Percentiles rank a stretch among this genome's conserved stretches.
phyloP scores from a whole-genome alignment of 2,329 filamentous ascomycete genomes.

The Allantophomopsis cytisporea region DNA sequence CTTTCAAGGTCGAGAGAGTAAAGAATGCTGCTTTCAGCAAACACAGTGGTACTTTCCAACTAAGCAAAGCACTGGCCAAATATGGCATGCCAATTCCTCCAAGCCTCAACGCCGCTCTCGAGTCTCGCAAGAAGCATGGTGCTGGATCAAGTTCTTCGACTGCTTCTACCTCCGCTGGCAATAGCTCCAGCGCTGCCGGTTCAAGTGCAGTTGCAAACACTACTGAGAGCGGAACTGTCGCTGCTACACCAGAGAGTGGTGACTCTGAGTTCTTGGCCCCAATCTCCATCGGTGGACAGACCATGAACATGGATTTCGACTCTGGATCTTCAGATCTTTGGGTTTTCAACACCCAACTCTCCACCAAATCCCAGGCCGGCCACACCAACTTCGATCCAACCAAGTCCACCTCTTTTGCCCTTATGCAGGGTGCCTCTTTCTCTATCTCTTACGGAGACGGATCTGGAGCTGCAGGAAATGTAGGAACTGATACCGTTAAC shows the following conservation, averaged over 20 bases:
- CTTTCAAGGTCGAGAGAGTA: slow-evolving; percentile 18
- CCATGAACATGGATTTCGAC: slow-evolving; percentile 2
- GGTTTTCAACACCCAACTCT: slow-evolving; percentile 20
- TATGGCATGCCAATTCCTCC: slow-evolving; percentile 40
- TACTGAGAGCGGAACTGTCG: slow-evolving; percentile 1
- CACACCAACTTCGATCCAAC: slow-evolving; percentile 17
- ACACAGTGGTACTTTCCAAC: slow-evolving; percentile 34
- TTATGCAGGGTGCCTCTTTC: slow-evolving; percentile 16
- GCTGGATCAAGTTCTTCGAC: not conserved
- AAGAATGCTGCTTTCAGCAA: slow-evolving; percentile 32
- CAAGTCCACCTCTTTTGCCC: slow-evolving; percentile 15
- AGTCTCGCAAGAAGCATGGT: slow-evolving; percentile 8
- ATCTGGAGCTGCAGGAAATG: slow-evolving; percentile 19
- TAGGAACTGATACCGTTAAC: slow-evolving; percentile 20
- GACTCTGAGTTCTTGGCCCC: slow-evolving; percentile 1
- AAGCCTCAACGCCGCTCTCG: slow-evolving; percentile 24
- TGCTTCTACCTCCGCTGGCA: slow-evolving; percentile 4
- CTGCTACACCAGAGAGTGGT: slow-evolving; percentile 1
- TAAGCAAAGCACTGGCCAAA: slow-evolving; percentile 56
- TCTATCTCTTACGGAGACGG: slow-evolving; percentile 23
- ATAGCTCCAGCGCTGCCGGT: slow-evolving; percentile 19
- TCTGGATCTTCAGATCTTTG: slow-evolving; percentile 8
- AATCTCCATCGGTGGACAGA: slow-evolving; percentile 2
- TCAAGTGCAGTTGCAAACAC: slow-evolving; percentile 23
- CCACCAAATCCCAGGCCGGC: slow-evolving; percentile 12